Base-by-base conservation (phyloP, 2,329 filamentous ascomycete genomes). In the Beauveria sp. region DNA sequence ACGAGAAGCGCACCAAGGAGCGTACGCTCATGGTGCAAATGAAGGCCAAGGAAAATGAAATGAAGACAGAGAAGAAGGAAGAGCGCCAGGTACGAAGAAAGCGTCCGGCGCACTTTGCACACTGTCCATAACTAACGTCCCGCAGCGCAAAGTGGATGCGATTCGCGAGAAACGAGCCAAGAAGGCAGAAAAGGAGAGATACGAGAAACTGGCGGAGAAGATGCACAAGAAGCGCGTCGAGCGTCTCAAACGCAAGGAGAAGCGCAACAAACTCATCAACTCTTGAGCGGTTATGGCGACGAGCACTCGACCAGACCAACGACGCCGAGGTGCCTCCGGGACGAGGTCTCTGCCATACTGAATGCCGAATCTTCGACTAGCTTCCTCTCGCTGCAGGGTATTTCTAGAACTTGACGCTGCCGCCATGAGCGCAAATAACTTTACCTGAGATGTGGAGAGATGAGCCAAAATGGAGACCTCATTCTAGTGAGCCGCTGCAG, bases 211-310 rank as follows among this genome's bases (percentile, higher is more conserved):
- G 85, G 93, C 92, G 22, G 91, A 92, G 78, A 98, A 95, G 80
- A 98, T 99, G 95, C 93, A 98, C 79, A 87, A 85, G 76, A 98
- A 96, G 83, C 84, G 93, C 64, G 88, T 98, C 14, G 95, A 99
- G 77, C 85, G 95, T 69, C 77, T 96, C 75, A 96, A 92, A 87
- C 85, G 93, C 72, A 90, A 91, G 76, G 95, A 99, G 81, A 98
- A 98, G 87, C 87, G 95, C 72, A 99, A 93, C 77, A 95, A 93
- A 79, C 77, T 91, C 73, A 72, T 89, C 69, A 87, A 88, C 73
- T 88, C 85, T 64, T 88, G 79, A 83, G 64, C 53, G 12, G n/a
- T 5, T 42, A 10, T 10, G 22, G 5, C 46, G 31, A 56, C 28
- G 12, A 59, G 31, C 31, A 50, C 31, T 31, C 22, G 14, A 59